Conservation (phyloP, 169 alveolate genomes). For the Babesia ovis region DNA sequence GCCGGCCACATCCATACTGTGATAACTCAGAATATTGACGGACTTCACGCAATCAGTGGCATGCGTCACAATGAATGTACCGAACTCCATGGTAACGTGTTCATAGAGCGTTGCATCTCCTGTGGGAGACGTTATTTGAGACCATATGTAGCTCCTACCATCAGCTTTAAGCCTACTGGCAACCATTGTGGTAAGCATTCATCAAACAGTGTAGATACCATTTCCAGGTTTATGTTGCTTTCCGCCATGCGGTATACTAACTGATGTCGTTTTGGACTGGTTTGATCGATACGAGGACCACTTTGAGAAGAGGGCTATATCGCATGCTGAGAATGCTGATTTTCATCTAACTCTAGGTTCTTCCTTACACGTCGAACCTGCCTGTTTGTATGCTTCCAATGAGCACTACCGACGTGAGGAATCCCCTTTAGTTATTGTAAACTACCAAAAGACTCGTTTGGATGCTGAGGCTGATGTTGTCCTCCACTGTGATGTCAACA, state of each 20-base stretch:
- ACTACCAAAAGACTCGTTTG: slow-evolving; percentile 79
- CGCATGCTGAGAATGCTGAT: slow-evolving; percentile 74
- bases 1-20: slow-evolving; percentile 66
- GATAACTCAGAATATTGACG: slow-evolving; percentile 83
- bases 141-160: slow-evolving; percentile 79
- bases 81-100: slow-evolving; percentile 84
- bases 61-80: slow-evolving; percentile 70
- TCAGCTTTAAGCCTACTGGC: slow-evolving; percentile 83
- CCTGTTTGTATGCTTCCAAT: slow-evolving; percentile 79
- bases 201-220: neutral
- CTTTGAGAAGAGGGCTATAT: slow-evolving; percentile 68
- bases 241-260: slow-evolving; percentile 81
- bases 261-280: slow-evolving; percentile 86
- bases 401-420: slow-evolving; percentile 69
- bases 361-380: slow-evolving; percentile 82
- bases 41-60: slow-evolving; percentile 81
- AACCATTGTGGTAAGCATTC: slow-evolving; percentile 72
- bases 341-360: slow-evolving; percentile 81
- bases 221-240: slow-evolving; percentile 70
- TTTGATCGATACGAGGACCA: slow-evolving; percentile 79
- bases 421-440: slow-evolving; percentile 73
- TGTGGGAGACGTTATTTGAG: slow-evolving; percentile 82
- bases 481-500: slow-evolving; percentile 78
- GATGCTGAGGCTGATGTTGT: slow-evolving; percentile 71
- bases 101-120: slow-evolving; percentile 78